Conservation (phyloP, 306 rosid species). For the Pyrus bretschneideri region DNA sequence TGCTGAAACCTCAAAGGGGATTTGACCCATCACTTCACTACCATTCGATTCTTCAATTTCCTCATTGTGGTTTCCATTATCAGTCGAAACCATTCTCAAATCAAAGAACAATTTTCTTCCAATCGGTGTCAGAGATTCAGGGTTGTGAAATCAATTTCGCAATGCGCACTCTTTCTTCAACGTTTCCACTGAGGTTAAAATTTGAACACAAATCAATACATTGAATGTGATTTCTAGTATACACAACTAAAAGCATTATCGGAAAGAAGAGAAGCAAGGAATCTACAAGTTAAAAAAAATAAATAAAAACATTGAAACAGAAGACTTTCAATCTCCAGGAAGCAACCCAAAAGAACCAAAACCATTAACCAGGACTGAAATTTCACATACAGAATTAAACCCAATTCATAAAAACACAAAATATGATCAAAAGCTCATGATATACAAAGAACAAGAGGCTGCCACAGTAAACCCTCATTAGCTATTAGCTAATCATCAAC, state of each 20-base stretch:
- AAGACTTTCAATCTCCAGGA: neutral
- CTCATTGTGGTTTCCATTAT: conserved; percentile 35
- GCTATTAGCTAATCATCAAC: neutral
- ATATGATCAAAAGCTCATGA: neutral
- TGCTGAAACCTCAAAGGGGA: conserved; percentile 32
- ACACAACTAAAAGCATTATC: neutral
- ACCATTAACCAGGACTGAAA: neutral
- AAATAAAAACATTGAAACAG: neutral
- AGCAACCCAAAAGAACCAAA: neutral
- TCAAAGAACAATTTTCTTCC: conserved; percentile 1
- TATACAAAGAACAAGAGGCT: neutral
- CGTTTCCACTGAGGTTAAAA: neutral
- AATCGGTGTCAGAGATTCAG: conserved; percentile 17
- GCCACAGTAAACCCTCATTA: neutral
- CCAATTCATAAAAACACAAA: neutral
- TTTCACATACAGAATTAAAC: neutral
- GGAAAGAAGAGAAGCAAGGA: conserved; percentile 3
- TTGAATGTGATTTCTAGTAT: neutral
- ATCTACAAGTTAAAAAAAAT: neutral
- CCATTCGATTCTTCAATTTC: conserved; percentile 47
- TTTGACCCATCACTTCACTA: conserved; percentile 29
- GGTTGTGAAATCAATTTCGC: conserved; percentile 15
- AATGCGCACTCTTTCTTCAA: conserved; percentile 2
- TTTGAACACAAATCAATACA: conserved; percentile 2
- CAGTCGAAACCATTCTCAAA: conserved; percentile 45